These are phyloP conservation scores for Aspergillus sp. DNA, from an alignment of 2,329 filamentous ascomycete species.

Conservation along the genomic window DNA sequence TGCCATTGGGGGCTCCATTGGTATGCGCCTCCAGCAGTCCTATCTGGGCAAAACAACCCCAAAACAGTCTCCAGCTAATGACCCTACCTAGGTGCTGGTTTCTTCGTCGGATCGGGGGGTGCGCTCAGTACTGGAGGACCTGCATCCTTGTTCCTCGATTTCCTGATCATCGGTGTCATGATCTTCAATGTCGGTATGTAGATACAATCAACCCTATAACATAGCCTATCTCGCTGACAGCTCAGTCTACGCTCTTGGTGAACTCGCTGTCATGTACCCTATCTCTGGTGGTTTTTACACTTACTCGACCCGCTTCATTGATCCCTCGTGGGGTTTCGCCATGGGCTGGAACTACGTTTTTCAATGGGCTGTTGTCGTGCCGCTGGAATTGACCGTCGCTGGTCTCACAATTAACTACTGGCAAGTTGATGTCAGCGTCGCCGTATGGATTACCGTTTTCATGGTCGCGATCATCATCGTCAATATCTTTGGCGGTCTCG, in stretches of 20 bases:
- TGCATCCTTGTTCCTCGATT: constrained; percentile 36
- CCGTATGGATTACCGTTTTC: constrained; percentile 60
- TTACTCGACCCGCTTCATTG: constrained; percentile 61
- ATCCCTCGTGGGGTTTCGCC: constrained; percentile 56
- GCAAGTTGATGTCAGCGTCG: constrained; percentile 50
- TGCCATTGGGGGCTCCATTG: constrained; percentile 30
- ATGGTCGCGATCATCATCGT: constrained; percentile 51
- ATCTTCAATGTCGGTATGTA: constrained; percentile 44
- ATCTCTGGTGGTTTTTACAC: constrained; percentile 61
- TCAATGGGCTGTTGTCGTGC: constrained; percentile 80
- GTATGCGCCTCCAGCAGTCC: neutral
- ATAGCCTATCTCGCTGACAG: neutral
- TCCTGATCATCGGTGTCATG: constrained; percentile 58
- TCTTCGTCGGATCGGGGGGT: constrained; percentile 21
- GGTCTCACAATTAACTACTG: constrained; percentile 57
- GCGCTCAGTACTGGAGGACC: constrained; percentile 16
- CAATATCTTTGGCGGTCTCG: constrained; percentile 58
- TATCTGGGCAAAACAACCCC: too few species aligned
- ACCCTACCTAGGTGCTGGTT: constrained; percentile 11
- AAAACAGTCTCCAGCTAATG: neutral
- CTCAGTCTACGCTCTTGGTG: constrained; percentile 58
- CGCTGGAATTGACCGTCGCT: constrained; percentile 68
- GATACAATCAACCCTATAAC: neutral
- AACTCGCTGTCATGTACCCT: constrained; percentile 62
- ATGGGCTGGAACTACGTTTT: constrained; percentile 65